These are phyloP conservation scores for Laguncularia racemosa DNA, from an alignment of 345 rosid genomes.

Conservation along the genomic window DNA sequence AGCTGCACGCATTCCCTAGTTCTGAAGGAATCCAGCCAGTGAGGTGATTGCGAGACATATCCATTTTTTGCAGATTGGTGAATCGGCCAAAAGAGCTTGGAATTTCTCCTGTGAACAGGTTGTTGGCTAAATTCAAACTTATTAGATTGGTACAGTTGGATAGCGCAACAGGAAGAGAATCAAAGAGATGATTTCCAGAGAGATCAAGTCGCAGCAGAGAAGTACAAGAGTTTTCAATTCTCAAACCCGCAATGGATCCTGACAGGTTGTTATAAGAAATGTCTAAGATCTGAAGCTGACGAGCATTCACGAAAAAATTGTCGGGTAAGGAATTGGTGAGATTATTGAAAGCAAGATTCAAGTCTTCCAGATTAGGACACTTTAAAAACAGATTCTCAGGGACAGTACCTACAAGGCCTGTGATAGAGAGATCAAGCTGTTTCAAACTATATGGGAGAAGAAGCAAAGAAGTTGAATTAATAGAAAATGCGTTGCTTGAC, in stretches of 20 bases:
- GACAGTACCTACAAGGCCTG: constrained; percentile 56
- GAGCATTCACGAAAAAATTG: constrained; percentile 36
- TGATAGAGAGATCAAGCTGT: constrained; percentile 57
- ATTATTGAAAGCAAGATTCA: constrained; percentile 56
- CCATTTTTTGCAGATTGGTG: constrained; percentile 48
- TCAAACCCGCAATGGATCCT: constrained; percentile 61
- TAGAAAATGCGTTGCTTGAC: constrained; percentile 42
- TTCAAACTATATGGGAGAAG: constrained; percentile 59
- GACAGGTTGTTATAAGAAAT: constrained; percentile 80
- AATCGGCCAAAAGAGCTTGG: constrained; percentile 56
- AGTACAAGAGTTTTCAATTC: constrained; percentile 42
- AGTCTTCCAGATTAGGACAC: constrained; percentile 44
- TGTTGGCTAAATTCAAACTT: constrained; percentile 50
- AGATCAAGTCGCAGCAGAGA: constrained; percentile 65
- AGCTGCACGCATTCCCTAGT: constrained; percentile 56
- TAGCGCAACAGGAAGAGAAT: constrained; percentile 46
- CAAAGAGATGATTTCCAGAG: constrained; percentile 52
- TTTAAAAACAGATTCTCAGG: constrained; percentile 58
- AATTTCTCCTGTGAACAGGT: constrained; percentile 58
- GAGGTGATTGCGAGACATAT: constrained; percentile 68
- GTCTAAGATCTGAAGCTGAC: constrained; percentile 66
- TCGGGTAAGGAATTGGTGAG: constrained; percentile 57
- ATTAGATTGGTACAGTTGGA: constrained; percentile 73
- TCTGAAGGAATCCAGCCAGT: constrained; percentile 82
- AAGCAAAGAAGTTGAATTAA: constrained; percentile 68